phyloP scores from a whole-genome alignment of 2,329 filamentous ascomycete species.

The Achaetomium macrosporum region DNA sequence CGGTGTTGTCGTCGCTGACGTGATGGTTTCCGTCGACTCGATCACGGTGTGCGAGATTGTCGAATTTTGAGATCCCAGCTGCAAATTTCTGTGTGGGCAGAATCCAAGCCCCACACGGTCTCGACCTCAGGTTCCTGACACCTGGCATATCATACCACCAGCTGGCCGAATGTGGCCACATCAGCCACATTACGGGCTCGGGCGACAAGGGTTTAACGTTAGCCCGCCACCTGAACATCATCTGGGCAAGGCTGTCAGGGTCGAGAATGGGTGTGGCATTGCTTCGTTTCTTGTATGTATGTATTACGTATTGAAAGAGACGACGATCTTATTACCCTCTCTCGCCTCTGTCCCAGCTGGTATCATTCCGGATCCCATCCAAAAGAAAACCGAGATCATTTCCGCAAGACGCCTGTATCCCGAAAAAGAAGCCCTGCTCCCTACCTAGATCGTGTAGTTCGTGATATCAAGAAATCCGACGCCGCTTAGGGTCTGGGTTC shows the following conservation, averaged over 20 bases:
- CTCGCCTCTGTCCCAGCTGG: too few species aligned
- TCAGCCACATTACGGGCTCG: background rate
- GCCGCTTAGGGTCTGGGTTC: slow-evolving; percentile 10
- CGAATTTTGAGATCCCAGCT: slow-evolving; percentile 26
- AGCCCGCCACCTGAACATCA: slow-evolving; percentile 1
- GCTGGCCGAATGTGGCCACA: slow-evolving; percentile 15
- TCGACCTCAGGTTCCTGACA: slow-evolving; percentile 12
- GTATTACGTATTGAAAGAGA: too few species aligned
- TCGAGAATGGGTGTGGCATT: too few species aligned
- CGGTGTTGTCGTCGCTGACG: slow-evolving; percentile 33
- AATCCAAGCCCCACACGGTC: slow-evolving; percentile 22
- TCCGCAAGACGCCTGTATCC: slow-evolving; percentile 6
- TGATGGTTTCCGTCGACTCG: slow-evolving; percentile 25
- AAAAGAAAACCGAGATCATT: background rate
- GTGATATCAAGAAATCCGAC: slow-evolving; percentile 4
- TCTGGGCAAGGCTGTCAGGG: background rate
- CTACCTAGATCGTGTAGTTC: background rate
- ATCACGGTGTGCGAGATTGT: slow-evolving; percentile 25
- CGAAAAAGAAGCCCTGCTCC: background rate
- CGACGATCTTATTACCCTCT: too few species aligned
- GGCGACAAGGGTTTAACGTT: background rate
- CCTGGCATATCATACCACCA: background rate
- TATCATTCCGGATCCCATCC: background rate
- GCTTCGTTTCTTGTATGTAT: background rate
- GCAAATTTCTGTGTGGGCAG: slow-evolving; percentile 28